Percentiles rank a stretch among this genome's conserved stretches.
Evolutionary conservation across 129 eudicot genomes (phyloP).

Genomic region (Erigeron canadensis): DNA sequence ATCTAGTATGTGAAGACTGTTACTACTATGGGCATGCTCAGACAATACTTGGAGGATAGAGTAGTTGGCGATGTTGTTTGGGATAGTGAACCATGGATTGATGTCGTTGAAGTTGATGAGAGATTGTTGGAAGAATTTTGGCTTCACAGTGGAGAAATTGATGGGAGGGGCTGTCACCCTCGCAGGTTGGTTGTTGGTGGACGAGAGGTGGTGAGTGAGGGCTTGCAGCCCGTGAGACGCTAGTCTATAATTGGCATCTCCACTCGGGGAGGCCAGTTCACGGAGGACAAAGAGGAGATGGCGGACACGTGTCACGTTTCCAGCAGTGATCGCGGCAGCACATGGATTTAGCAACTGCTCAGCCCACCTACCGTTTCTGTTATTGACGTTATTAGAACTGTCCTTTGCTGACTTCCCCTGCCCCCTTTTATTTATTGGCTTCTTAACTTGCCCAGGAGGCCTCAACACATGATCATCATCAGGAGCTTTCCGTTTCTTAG

Average conservation of each 20-base stretch:
- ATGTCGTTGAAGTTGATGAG: slow-evolving; percentile 68
- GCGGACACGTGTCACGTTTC: slow-evolving; percentile 58
- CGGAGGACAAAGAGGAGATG: slow-evolving; percentile 70
- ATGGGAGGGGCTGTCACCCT: slow-evolving; percentile 19
- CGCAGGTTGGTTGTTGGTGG: slow-evolving; percentile 28
- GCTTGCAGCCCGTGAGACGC: slow-evolving; percentile 74
- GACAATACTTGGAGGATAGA: slow-evolving; percentile 69
- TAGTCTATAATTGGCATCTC: slow-evolving; percentile 78
- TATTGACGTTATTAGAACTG: slow-evolving; percentile 32
- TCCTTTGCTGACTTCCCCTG: slow-evolving; percentile 40
- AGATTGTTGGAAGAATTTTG: slow-evolving; percentile 55
- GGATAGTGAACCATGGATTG: slow-evolving; percentile 82
- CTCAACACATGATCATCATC: slow-evolving; percentile 36
- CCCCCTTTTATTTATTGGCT: slow-evolving; percentile 41
- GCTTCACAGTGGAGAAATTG: slow-evolving; percentile 50
- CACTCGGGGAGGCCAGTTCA: slow-evolving; percentile 66
- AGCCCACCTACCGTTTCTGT: slow-evolving; percentile 77
- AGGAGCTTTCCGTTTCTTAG: slow-evolving; percentile 60
- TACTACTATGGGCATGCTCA: slow-evolving; percentile 28
- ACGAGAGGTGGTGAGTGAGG: slow-evolving; percentile 56
- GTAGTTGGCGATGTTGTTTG: slow-evolving; percentile 74
- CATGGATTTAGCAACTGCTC: slow-evolving; percentile 87
- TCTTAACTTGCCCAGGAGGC: slow-evolving; percentile 37
- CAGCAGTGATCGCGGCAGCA: slow-evolving; percentile 64
- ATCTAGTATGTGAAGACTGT: slow-evolving; percentile 69